Conservation (phyloP, 1,284 basidiomycete genomes). For the Peniophora sp. region DNA sequence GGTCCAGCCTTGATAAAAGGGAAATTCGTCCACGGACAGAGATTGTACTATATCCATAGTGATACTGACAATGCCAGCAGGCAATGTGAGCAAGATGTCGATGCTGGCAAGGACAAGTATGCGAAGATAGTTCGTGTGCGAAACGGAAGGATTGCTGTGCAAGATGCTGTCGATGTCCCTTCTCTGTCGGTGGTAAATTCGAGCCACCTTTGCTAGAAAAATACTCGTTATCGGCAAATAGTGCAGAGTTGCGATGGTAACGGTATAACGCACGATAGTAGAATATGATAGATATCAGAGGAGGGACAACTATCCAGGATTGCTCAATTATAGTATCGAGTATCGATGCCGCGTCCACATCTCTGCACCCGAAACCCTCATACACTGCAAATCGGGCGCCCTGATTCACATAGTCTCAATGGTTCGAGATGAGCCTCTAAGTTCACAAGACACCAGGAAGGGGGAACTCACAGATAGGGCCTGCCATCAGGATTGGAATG, state of each 20-base stretch:
- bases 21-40: too few species aligned
- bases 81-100: neutral
- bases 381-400: neutral
- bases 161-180: neutral
- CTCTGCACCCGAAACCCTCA: neutral
- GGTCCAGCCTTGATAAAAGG: neutral
- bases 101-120: neutral
- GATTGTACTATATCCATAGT: neutral
- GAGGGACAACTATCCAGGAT: neutral
- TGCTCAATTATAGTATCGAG: neutral
- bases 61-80: neutral
- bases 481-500: neutral
- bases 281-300: neutral
- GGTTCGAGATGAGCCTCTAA: neutral
- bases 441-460: neutral
- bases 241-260: too few species aligned
- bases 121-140: neutral
- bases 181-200: neutral
- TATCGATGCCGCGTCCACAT: neutral
- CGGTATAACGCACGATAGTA: neutral
- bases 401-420: neutral
- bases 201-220: neutral
- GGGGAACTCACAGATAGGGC: neutral
- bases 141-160: neutral
- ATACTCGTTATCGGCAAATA: too few species aligned